These are phyloP conservation scores for Cyamopsis tetragonoloba DNA, from an alignment of 306 rosid species.

Conservation along the genomic window DNA sequence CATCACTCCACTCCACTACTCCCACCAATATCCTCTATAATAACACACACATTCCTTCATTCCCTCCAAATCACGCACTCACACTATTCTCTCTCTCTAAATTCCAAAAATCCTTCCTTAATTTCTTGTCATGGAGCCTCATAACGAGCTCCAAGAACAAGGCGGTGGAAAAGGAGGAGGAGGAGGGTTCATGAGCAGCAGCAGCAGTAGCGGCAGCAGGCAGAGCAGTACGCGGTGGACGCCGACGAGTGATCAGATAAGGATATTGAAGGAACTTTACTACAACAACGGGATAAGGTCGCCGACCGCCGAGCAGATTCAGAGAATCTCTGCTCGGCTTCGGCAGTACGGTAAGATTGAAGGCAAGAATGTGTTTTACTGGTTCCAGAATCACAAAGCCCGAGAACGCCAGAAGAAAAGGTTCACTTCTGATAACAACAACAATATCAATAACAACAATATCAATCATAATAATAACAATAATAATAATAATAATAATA, in stretches of 20 bases:
- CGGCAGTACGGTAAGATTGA: constrained; percentile 96
- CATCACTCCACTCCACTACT: too few relatives aligned
- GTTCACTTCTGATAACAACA: constrained; percentile 44
- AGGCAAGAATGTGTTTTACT: constrained; percentile 88
- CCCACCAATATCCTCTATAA: too few relatives aligned
- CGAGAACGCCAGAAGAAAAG: constrained; percentile 98
- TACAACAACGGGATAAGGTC: constrained; percentile 90
- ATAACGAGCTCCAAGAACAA: constrained; percentile 30
- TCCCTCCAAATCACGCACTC: constrained; percentile 35
- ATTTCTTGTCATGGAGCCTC: constrained; percentile 49
- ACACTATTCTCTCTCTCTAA: background rate
- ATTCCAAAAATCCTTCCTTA: too few relatives aligned
- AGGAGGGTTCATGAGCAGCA: constrained; percentile 50
- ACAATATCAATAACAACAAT: too few relatives aligned
- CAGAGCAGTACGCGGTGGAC: constrained; percentile 94
- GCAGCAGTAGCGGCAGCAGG: too few relatives aligned
- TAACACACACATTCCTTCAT: background rate
- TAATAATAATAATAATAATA: too few relatives aligned
- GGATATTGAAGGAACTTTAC: constrained; percentile 91
- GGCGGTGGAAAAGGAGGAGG: constrained; percentile 41
- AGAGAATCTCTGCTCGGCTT: constrained; percentile 86
- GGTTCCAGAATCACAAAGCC: constrained; percentile 98
- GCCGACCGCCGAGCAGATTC: constrained; percentile 94
- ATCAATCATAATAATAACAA: too few relatives aligned
- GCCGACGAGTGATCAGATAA: constrained; percentile 87